Evolutionary conservation across 140 eudicot genomes (phyloP).

Genomic region (Erigeron philadelphicus): DNA sequence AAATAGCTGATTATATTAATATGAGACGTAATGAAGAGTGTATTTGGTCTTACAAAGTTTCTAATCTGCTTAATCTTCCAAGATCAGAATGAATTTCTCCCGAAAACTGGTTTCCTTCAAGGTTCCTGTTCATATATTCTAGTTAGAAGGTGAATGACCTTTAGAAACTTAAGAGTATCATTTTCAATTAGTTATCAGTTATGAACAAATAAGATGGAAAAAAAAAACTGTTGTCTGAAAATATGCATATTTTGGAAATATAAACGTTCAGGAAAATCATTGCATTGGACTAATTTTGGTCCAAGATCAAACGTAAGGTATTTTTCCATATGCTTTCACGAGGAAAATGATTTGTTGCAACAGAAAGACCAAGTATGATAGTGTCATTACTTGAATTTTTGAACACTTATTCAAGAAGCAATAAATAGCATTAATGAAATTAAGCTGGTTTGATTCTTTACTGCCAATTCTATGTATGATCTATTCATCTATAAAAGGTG

Average conservation of each 20-base stretch:
- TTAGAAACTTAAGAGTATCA: too few relatives aligned
- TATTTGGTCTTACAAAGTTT: conserved; percentile 46
- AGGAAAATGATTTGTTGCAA: not conserved
- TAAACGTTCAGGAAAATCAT: not conserved
- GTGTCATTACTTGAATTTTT: not conserved
- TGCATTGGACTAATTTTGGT: not conserved
- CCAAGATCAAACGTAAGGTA: too few relatives aligned
- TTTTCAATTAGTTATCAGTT: too few relatives aligned
- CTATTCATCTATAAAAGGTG: not conserved
- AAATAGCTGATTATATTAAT: not conserved
- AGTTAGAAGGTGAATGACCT: too few relatives aligned
- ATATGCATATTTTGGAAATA: not conserved
- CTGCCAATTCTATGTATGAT: not conserved
- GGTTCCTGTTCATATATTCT: conserved; percentile 39
- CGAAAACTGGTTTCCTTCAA: conserved; percentile 63
- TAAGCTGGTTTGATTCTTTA: not conserved
- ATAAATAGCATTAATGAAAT: not conserved
- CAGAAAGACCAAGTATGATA: not conserved
- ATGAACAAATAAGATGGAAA: too few relatives aligned
- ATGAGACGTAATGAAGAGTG: not conserved
- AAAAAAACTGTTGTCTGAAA: too few relatives aligned
- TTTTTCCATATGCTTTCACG: too few relatives aligned
- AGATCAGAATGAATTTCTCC: conserved; percentile 61
- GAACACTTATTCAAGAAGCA: not conserved
- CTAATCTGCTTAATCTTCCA: conserved; percentile 44